phyloP scores from a whole-genome alignment of 371 early-diverging fungal species.

The Batkoa obscura region DNA sequence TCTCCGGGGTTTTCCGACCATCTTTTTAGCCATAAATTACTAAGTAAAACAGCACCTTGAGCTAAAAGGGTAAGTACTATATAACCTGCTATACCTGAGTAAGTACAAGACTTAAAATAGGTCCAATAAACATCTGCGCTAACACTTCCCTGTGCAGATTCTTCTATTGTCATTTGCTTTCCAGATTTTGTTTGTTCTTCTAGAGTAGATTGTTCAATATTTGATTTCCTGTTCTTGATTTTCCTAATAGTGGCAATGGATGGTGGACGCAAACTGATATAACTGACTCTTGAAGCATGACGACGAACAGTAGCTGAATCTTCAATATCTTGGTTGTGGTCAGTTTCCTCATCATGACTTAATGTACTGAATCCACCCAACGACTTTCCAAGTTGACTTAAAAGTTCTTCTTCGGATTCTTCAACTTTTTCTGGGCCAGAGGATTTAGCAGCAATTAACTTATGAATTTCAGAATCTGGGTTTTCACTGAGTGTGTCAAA shows the following conservation, averaged over 20 bases:
- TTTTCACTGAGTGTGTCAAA: constrained; percentile 14
- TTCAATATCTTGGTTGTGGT: too few relatives aligned
- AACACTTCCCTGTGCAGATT: constrained; percentile 65
- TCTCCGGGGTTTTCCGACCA: constrained; percentile 29
- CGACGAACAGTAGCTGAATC: constrained; percentile 13
- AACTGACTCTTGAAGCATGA: constrained; percentile 16
- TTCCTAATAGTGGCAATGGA: constrained; percentile 23
- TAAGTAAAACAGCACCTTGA: constrained; percentile 19
- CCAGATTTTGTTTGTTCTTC: background rate
- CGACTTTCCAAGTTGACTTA: constrained; percentile 16
- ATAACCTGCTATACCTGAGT: constrained; percentile 24
- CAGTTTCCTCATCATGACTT: too few relatives aligned
- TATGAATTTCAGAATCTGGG: constrained; percentile 17
- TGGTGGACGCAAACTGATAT: constrained; percentile 27
- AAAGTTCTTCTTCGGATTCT: constrained; percentile 10
- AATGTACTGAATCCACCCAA: background rate
- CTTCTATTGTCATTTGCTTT: constrained; percentile 45
- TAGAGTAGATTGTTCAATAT: background rate
- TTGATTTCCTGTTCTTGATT: background rate
- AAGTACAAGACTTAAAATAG: constrained; percentile 59
- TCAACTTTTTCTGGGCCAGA: background rate
- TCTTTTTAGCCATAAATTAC: constrained; percentile 48
- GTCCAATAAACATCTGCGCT: constrained; percentile 38
- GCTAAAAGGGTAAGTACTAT: constrained; percentile 30
- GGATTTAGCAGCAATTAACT: constrained; percentile 17